Evolutionary conservation across 2,329 filamentous ascomycete species (phyloP).

Genomic region (Parastagonospora nodorum): DNA sequence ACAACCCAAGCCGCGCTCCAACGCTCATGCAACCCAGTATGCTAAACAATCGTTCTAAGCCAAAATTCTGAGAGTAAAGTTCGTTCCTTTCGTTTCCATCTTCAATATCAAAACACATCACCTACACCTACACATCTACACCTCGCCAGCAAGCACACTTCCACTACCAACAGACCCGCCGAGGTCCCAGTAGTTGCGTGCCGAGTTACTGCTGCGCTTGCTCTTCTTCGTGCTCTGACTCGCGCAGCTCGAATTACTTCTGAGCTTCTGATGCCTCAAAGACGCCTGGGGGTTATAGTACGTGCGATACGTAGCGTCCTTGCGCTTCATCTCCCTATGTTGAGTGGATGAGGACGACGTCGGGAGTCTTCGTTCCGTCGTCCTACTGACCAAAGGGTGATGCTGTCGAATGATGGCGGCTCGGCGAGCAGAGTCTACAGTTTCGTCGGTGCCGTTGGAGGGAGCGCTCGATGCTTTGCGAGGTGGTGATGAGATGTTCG

Average conservation of each 20-base stretch:
- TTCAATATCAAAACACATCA: too few species aligned
- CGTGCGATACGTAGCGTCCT: conserved; percentile 26
- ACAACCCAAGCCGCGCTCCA: too few species aligned
- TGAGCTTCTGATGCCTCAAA: conserved; percentile 26
- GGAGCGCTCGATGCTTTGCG: conserved; percentile 30
- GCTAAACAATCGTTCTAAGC: too few species aligned
- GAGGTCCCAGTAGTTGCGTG: conserved; percentile 90
- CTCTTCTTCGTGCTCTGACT: conserved; percentile 84
- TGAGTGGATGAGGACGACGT: conserved; percentile 23
- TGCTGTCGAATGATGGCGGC: conserved; percentile 85
- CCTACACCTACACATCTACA: conserved; percentile 8
- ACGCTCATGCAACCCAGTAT: too few species aligned
- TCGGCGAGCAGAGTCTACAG: conserved; percentile 61
- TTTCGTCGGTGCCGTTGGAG: conserved; percentile 24
- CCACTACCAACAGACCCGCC: conserved; percentile 79
- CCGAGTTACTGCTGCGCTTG: conserved; percentile 70
- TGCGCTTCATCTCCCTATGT: conserved; percentile 24
- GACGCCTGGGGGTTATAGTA: conserved; percentile 25
- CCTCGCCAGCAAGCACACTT: conserved; percentile 42
- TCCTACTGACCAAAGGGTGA: conserved; percentile 78
- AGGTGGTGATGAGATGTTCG: conserved; percentile 29
- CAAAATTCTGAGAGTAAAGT: too few species aligned
- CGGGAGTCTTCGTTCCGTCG: conserved; percentile 31
- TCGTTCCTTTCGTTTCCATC: too few species aligned
- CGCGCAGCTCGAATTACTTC: conserved; percentile 71